Conservation (phyloP, 495 filamentous ascomycete species). For the Neurospora terricola region DNA sequence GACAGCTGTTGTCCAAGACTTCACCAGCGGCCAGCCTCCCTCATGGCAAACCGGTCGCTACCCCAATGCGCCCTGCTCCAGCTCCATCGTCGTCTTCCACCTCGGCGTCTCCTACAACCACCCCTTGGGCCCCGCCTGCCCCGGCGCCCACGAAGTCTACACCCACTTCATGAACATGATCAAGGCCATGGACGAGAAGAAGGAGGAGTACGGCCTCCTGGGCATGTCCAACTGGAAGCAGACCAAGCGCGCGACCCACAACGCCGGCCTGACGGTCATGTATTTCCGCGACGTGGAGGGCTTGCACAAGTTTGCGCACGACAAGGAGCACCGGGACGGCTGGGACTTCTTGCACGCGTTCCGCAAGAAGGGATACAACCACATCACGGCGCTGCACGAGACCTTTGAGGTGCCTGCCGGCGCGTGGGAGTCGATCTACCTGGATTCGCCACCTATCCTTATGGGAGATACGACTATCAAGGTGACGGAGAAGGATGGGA, state of each 20-base stretch:
- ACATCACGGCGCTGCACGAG: conserved; percentile 8
- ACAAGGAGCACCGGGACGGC: conserved; percentile 29
- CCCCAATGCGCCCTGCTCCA: neutral
- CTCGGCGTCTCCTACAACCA: conserved; percentile 20
- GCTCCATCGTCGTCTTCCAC: conserved; percentile 15
- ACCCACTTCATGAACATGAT: conserved; percentile 15
- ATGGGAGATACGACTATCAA: conserved; percentile 1
- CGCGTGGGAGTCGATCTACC: conserved; percentile 10
- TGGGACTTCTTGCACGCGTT: conserved; percentile 27
- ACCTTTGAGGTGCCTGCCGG: conserved; percentile 7
- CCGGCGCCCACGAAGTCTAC: conserved; percentile 17
- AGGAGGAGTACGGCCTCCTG: conserved; percentile 26
- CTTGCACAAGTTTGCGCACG: conserved; percentile 42
- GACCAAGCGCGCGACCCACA: conserved; percentile 20
- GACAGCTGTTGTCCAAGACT: neutral
- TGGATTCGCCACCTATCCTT: conserved; percentile 14
- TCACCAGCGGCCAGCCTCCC: conserved; percentile 6
- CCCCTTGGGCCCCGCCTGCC: conserved; percentile 23
- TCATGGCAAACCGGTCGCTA: neutral
- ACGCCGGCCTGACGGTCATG: conserved; percentile 25
- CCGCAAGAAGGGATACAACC: neutral
- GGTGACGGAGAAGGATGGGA: neutral
- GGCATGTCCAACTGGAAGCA: conserved; percentile 12
- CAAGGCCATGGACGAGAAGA: conserved; percentile 2
- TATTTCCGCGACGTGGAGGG: conserved; percentile 41